phyloP scores from a whole-genome alignment of 306 rosid genomes.

The Vigna angularis region DNA sequence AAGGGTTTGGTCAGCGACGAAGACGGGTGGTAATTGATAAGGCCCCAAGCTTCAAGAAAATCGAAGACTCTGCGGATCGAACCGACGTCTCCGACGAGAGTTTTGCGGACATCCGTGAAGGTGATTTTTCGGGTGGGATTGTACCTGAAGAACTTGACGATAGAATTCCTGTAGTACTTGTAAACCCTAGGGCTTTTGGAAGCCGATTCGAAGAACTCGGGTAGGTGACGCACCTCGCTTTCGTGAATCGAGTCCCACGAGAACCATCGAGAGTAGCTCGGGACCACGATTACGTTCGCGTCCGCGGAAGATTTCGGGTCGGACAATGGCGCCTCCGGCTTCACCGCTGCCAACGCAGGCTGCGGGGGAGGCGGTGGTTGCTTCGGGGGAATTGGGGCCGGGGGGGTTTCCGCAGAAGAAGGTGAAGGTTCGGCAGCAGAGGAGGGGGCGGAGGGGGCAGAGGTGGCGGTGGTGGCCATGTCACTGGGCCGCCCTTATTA shows the following conservation, averaged over 20 bases:
- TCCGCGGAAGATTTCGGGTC: conserved; percentile 49
- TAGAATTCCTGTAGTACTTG: conserved; percentile 81
- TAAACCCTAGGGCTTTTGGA: conserved; percentile 80
- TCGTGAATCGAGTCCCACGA: conserved; percentile 69
- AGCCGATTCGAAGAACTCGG: conserved; percentile 73
- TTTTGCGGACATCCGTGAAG: conserved; percentile 88
- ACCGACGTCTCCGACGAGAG: conserved; percentile 87
- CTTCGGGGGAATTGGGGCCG: conserved; percentile 37
- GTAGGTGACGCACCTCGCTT: conserved; percentile 80
- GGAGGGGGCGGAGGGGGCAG: background rate
- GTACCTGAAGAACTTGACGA: conserved; percentile 69
- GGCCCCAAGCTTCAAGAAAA: conserved; percentile 87
- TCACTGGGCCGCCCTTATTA: background rate
- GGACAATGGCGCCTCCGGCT: conserved; percentile 46
- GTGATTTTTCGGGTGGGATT: conserved; percentile 71
- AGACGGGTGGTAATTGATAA: conserved; percentile 74
- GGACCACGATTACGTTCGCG: conserved; percentile 52
- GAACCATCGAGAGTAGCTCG: conserved; percentile 90
- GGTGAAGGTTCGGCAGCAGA: conserved; percentile 22
- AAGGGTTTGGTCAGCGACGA: conserved; percentile 65
- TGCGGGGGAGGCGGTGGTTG: background rate
- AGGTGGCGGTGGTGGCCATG: conserved; percentile 39
- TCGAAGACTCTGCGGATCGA: conserved; percentile 87
- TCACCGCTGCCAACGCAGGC: background rate
- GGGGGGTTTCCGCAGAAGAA: conserved; percentile 30